Conservation (phyloP, 2,329 filamentous ascomycete genomes). For the Phialophora macrospora region DNA sequence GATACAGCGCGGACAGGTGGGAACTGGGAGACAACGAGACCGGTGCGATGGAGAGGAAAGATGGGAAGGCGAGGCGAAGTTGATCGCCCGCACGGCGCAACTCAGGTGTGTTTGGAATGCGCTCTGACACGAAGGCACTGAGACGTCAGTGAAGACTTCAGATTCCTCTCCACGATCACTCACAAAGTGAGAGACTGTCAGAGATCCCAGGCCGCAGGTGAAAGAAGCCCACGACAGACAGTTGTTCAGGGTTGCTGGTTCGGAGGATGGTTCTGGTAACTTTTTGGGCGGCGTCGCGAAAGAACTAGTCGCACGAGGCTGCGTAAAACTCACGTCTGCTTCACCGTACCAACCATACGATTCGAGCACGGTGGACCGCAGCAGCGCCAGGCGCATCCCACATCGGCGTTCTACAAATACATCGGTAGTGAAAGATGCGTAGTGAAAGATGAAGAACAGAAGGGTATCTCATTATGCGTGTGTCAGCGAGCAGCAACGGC, state of each 20-base stretch:
- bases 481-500: constrained; percentile 21
- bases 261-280: constrained; percentile 7
- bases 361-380: not conserved
- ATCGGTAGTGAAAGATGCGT: not conserved
- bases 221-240: constrained; percentile 10
- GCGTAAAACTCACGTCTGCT: not conserved
- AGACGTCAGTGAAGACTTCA: constrained; percentile 38
- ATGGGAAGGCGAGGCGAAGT: constrained; percentile 9
- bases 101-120: constrained; percentile 17
- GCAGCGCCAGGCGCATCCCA: not conserved
- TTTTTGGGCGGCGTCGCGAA: constrained; percentile 11
- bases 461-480: constrained; percentile 22
- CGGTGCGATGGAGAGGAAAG: not conserved
- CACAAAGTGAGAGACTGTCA: constrained; percentile 22
- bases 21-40: not conserved
- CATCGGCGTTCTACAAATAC: not conserved
- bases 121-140: constrained; percentile 29
- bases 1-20: not conserved
- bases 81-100: constrained; percentile 14
- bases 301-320: constrained; percentile 7
- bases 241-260: not conserved
- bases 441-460: not conserved
- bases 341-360: not conserved
- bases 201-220: constrained; percentile 7
- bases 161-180: constrained; percentile 24